These are phyloP conservation scores for Pichia nanzhaoensis DNA, from an alignment of 805 yeast genomes.

Conservation along the genomic window DNA sequence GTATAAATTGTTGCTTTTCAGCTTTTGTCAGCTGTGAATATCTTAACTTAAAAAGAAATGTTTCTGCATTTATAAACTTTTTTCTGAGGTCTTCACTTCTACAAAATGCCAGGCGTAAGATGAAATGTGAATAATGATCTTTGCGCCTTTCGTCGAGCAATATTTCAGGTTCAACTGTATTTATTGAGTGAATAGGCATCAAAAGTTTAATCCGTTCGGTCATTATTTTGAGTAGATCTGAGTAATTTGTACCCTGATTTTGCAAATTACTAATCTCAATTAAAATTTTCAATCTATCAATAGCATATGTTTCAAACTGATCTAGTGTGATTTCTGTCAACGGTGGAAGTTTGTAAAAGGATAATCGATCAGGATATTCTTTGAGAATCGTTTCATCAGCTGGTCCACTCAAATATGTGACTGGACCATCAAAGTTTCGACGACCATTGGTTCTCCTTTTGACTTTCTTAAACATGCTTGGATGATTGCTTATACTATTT, in stretches of 20 bases:
- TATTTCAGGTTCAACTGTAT: constrained; percentile 32
- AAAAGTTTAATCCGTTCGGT: constrained; percentile 58
- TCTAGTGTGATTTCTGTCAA: constrained; percentile 81
- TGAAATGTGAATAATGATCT: constrained; percentile 90
- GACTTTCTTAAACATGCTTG: constrained; percentile 62
- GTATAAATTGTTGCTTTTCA: constrained; percentile 71
- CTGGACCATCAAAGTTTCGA: constrained; percentile 45
- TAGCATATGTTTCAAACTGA: constrained; percentile 93
- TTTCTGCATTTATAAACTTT: constrained; percentile 73
- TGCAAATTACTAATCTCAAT: constrained; percentile 76
- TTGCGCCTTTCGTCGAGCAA: constrained; percentile 61
- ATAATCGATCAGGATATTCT: constrained; percentile 54
- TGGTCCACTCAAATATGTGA: constrained; percentile 14
- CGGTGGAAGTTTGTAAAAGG: constrained; percentile 76
- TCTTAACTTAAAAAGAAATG: constrained; percentile 65
- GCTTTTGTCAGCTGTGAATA: constrained; percentile 52
- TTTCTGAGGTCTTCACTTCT: constrained; percentile 76
- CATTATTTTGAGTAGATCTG: constrained; percentile 59
- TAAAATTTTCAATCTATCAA: constrained; percentile 77
- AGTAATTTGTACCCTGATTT: constrained; percentile 53
- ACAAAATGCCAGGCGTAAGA: constrained; percentile 83
- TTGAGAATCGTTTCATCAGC: constrained; percentile 5
- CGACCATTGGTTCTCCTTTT: constrained; percentile 72
- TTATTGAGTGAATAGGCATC: constrained; percentile 55
- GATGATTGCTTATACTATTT: not conserved